Evolutionary conservation across 2,329 filamentous ascomycete species (phyloP), one percentile per base, ranked within the genome.

Genomic region (Pseudogymnoascus verrucosus): DNA sequence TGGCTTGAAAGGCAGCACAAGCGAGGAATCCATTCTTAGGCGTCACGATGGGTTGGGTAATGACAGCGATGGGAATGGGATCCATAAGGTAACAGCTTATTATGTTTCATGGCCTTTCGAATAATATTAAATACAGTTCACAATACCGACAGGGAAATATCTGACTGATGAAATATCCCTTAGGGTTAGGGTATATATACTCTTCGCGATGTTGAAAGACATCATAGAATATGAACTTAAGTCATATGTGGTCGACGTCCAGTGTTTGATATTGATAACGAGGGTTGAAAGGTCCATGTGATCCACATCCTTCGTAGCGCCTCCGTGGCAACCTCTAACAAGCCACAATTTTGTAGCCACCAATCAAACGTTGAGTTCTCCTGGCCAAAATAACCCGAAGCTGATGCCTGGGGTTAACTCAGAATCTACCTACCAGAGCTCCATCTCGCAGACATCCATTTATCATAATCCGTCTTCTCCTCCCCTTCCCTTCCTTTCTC

Each of bases 1-100:
- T n/a, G 47, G 47, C 47, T 16, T 31, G 21, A 59, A 6, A 63
- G 65, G 62, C 10, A 60, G 16, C 12, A 57, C 36, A 19, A 65
- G 64, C 40, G 64, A 66, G 40, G 64, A 66, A 34, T 62, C 62
- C n/a, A 66, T 65, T 21, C 21, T 66, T 6, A 5, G 47, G 8
- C 47, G 26, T 31, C 23, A 54, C 4, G 47, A 54, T 31, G 47
- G 31, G 8, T 11, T 19, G 7, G 31, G 7, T n/a, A 54, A 31
- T 19, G 47, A 54, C 1, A 6, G 47, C 10, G 7, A 19, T 54
- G 23, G n/a, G 47, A 54, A 54, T 31, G n/a, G 47, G 7, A 54
- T 54, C 4, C 47, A 54, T 11, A 54, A 54, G n/a, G 47, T 54
- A 7, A 54, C 47, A 5, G 47, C 10, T 14, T 54, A 54, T 54